Conservation (phyloP, 2,329 filamentous ascomycete genomes). For the Arthrobotrys megalospora region DNA sequence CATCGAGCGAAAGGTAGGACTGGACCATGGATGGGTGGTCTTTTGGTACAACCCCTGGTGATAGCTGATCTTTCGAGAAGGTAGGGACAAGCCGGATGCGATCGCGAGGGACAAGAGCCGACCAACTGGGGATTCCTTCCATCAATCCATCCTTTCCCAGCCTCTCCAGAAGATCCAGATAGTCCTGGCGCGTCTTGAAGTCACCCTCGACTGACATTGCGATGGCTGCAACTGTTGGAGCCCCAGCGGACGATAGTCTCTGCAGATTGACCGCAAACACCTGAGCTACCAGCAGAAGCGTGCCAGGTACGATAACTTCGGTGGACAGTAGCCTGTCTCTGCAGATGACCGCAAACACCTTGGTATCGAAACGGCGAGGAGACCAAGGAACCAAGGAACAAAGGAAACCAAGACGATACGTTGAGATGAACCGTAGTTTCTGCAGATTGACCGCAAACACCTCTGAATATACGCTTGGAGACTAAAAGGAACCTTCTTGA, state of each 20-base stretch:
- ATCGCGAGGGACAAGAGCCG: not conserved
- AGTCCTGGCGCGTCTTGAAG: not conserved
- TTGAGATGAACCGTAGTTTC: not conserved
- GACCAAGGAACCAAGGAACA: too few relatives aligned
- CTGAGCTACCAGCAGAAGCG: not conserved
- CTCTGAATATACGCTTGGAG: not conserved
- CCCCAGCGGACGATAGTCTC: not conserved
- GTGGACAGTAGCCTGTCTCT: not conserved
- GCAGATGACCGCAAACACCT: slow-evolving; percentile 2
- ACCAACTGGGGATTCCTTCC: not conserved
- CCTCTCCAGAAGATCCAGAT: not conserved
- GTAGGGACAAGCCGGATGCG: not conserved
- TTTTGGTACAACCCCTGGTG: not conserved
- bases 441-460: slow-evolving; percentile 1
- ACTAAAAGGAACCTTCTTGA: too few relatives aligned
- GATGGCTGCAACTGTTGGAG: not conserved
- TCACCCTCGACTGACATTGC: not conserved
- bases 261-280: not conserved
- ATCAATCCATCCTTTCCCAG: not conserved
- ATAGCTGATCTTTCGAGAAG: not conserved
- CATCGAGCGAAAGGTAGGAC: not conserved
- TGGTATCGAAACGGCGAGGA: not conserved
- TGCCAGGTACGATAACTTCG: not conserved
- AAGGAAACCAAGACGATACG: too few relatives aligned
- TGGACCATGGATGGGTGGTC: not conserved